phyloP scores from a whole-genome alignment of 1,139 yeast genomes.

The Zygosaccharomyces pseudobailii region DNA sequence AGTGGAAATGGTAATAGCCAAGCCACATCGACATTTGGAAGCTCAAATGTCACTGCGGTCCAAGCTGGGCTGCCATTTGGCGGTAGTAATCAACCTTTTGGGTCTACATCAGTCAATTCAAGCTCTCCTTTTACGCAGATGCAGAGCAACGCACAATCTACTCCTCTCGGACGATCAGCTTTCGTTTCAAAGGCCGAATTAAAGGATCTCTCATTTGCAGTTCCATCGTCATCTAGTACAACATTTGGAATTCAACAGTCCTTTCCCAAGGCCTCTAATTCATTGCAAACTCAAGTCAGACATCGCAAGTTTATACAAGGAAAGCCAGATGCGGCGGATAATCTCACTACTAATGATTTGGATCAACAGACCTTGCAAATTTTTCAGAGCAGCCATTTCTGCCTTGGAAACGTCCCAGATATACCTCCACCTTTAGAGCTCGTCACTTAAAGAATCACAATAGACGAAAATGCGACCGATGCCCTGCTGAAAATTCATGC shows the following conservation, averaged over 20 bases:
- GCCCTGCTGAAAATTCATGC: conserved; percentile 1
- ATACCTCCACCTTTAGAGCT: conserved; percentile 58
- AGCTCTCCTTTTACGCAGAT: conserved; percentile 5
- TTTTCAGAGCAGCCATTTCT: conserved; percentile 50
- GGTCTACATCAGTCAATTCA: conserved; percentile 2
- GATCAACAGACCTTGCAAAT: conserved; percentile 42
- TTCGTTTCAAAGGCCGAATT: conserved; percentile 8
- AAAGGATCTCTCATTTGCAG: background rate
- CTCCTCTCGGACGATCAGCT: conserved; percentile 3
- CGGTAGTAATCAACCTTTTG: conserved; percentile 7
- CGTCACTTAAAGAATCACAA: conserved; percentile 10
- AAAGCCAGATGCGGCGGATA: conserved; percentile 32
- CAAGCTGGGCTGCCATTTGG: conserved; percentile 26
- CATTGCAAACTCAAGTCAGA: background rate
- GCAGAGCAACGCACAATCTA: conserved; percentile 1
- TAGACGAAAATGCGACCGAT: conserved; percentile 6
- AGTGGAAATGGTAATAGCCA: conserved; percentile 8
- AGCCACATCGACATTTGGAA: conserved; percentile 17
- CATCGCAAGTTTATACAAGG: conserved; percentile 35
- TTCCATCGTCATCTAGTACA: conserved; percentile 7
- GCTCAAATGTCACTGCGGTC: conserved; percentile 1
- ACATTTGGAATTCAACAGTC: background rate
- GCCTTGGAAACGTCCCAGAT: conserved; percentile 72
- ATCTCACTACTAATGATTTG: conserved; percentile 36
- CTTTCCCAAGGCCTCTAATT: background rate